These are phyloP conservation scores for Hura crepitans DNA, from an alignment of 441 rosid genomes.

Conservation along the genomic window DNA sequence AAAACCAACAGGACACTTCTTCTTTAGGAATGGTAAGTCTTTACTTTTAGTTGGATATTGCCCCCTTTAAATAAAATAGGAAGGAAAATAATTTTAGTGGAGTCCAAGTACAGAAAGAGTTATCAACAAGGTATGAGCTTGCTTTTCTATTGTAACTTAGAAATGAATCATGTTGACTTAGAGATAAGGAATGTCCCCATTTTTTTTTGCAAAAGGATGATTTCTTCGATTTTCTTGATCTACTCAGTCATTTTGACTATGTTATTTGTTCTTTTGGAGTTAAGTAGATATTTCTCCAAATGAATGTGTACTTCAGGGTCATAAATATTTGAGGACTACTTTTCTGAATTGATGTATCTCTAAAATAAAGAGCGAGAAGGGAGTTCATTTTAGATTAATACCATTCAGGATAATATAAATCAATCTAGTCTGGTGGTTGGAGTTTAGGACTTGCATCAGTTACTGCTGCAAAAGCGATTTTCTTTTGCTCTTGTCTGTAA, in stretches of 20 bases:
- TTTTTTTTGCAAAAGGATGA: background rate
- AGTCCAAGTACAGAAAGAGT: background rate
- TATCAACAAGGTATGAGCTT: background rate
- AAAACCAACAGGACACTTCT: conserved; percentile 66
- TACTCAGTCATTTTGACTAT: no score
- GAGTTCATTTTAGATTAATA: background rate
- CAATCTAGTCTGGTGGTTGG: background rate
- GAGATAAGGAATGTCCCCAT: background rate
- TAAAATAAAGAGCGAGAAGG: background rate
- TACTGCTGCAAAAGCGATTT: background rate
- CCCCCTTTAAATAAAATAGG: background rate
- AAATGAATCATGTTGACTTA: no score
- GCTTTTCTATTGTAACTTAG: background rate
- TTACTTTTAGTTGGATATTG: conserved; percentile 3
- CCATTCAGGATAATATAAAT: background rate
- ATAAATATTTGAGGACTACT: background rate
- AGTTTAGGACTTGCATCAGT: background rate
- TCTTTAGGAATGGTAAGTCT: conserved; percentile 69
- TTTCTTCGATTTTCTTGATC: background rate
- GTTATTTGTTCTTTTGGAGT: background rate
- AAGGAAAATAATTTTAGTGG: background rate
- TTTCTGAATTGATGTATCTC: background rate
- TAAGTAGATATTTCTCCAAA: background rate
- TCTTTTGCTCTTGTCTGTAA: background rate
- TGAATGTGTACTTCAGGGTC: background rate